These are phyloP conservation scores for Fusarium torulosum DNA, from an alignment of 2,329 filamentous ascomycete genomes.

Conservation along the genomic window DNA sequence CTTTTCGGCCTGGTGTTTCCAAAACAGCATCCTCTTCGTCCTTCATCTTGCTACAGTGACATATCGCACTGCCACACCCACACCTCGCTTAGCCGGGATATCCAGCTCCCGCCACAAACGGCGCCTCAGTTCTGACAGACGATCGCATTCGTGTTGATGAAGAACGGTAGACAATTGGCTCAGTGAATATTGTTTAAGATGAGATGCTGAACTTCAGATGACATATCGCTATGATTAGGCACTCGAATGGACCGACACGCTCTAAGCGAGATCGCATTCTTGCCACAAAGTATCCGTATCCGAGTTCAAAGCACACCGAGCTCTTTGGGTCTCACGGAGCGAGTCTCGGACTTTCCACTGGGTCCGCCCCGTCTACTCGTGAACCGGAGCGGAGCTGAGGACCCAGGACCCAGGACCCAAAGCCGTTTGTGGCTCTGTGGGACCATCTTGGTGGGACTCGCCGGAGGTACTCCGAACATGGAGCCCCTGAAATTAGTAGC, in stretches of 20 bases:
- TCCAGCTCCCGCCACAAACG: constrained; percentile 10
- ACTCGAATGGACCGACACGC: constrained; percentile 1
- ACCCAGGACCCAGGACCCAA: not conserved
- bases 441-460: constrained; percentile 1
- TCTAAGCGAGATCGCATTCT: constrained; percentile 13
- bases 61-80: constrained; percentile 37
- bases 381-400: constrained; percentile 3
- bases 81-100: constrained; percentile 21
- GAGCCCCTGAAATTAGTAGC: constrained; percentile 5
- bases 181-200: constrained; percentile 1
- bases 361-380: not conserved
- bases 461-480: constrained; percentile 7
- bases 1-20: constrained; percentile 4
- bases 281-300: constrained; percentile 1
- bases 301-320: not conserved
- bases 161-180: constrained; percentile 4
- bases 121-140: constrained; percentile 19
- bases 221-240: constrained; percentile 15
- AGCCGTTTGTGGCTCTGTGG: constrained; percentile 13
- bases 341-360: constrained; percentile 7
- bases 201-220: constrained; percentile 18
- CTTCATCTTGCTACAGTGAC: not conserved
- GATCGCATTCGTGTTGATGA: constrained; percentile 23
- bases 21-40: constrained; percentile 18
- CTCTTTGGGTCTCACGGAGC: constrained; percentile 11